These are phyloP conservation scores for Camellia japonica DNA, from an alignment of 148 eudicot species.

Conservation along the genomic window DNA sequence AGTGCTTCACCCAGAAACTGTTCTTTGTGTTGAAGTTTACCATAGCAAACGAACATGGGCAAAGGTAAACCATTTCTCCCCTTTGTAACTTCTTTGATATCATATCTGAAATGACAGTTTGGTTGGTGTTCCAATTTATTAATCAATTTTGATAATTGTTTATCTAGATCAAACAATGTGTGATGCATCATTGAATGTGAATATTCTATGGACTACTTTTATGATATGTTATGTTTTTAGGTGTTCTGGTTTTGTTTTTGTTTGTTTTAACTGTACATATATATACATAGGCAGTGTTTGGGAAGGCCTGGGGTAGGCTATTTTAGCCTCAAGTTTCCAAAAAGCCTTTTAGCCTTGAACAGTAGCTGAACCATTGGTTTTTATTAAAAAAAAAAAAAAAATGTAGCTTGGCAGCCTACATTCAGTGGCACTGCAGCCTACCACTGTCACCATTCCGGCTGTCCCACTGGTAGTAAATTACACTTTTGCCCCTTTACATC, in stretches of 20 bases:
- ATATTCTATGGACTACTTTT: background rate
- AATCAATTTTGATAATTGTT: background rate
- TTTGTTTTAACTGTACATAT: too few relatives aligned
- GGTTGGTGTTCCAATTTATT: background rate
- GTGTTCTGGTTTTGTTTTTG: background rate
- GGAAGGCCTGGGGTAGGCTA: too few relatives aligned
- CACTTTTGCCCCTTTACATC: too few relatives aligned
- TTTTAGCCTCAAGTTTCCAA: too few relatives aligned
- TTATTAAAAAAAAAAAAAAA: too few relatives aligned
- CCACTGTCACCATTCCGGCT: too few relatives aligned
- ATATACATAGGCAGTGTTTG: too few relatives aligned
- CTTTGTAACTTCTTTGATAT: background rate
- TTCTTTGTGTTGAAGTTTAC: slow-evolving; percentile 73
- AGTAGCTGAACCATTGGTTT: too few relatives aligned
- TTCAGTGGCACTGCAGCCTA: too few relatives aligned
- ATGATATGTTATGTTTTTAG: background rate
- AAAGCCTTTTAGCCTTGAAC: too few relatives aligned
- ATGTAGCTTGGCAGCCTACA: too few relatives aligned
- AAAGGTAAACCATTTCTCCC: slow-evolving; percentile 38
- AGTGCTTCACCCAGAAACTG: slow-evolving; percentile 55
- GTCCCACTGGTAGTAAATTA: too few relatives aligned
- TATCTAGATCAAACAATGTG: background rate
- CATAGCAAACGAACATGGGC: slow-evolving; percentile 38
- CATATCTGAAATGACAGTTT: background rate
- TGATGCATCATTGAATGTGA: background rate